A percentile compares a stretch with the other conserved stretches of the same genome.
These are phyloP conservation scores for Candida railenensis DNA, from an alignment of 805 yeast genomes.

Conservation along the genomic window DNA sequence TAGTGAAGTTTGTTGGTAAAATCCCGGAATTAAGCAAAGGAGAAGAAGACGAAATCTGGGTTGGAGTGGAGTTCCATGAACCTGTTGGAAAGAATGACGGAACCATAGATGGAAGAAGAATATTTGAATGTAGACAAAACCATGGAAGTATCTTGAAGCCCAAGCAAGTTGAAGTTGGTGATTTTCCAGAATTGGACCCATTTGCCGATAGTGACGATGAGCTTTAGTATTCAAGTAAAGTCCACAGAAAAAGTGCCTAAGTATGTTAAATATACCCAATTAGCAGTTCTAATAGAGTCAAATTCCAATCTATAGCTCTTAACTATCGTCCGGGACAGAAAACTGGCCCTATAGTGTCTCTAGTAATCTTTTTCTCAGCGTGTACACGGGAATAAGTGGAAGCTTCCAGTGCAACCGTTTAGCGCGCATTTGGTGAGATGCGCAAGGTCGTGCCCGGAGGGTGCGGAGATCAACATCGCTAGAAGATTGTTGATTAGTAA, in stretches of 20 bases:
- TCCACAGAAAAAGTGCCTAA: too few species aligned
- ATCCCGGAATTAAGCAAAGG: slow-evolving; percentile 58
- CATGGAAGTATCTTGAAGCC: slow-evolving; percentile 85
- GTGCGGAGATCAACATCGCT: not conserved
- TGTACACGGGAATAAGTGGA: not conserved
- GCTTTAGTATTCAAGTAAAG: not conserved
- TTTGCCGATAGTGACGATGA: slow-evolving; percentile 50
- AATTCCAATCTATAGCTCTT: too few species aligned
- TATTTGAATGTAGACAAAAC: slow-evolving; percentile 55
- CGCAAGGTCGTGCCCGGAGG: slow-evolving; percentile 2
- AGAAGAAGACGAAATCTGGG: slow-evolving; percentile 51
- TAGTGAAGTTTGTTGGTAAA: slow-evolving; percentile 66
- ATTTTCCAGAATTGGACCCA: slow-evolving; percentile 51
- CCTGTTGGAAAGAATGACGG: slow-evolving; percentile 91
- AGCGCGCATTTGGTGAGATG: too few species aligned
- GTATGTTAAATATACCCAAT: too few species aligned
- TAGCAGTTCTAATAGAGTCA: too few species aligned
- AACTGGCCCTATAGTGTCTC: too few species aligned
- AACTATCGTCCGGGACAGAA: too few species aligned
- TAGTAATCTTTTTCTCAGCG: not conserved
- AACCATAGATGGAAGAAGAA: slow-evolving; percentile 53
- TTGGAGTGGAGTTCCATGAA: slow-evolving; percentile 82
- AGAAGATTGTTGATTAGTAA: not conserved
- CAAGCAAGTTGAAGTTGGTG: slow-evolving; percentile 64
- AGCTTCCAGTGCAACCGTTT: too few species aligned